Percentiles rank a stretch among this genome's conserved stretches.
Conservation (phyloP, 768 basidiomycete species). For the Psilocybe subaeruginosa region DNA sequence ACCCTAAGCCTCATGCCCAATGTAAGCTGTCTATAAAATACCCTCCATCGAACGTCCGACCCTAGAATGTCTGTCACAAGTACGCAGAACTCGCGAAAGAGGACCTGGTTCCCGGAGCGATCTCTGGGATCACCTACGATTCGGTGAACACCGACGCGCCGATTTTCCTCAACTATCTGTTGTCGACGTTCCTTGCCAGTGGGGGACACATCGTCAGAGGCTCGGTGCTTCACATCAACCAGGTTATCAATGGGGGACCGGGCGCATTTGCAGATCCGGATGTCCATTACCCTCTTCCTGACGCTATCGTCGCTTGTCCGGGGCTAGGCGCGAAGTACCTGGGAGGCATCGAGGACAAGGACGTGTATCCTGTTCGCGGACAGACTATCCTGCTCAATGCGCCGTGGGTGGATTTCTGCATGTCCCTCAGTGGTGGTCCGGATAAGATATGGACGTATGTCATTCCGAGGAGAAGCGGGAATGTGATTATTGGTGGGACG, state of each 20-base stretch:
- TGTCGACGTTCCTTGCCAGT: conserved; percentile 52
- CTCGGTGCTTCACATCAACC: conserved; percentile 62
- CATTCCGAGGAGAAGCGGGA: conserved; percentile 59
- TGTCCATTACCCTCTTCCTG: conserved; percentile 28
- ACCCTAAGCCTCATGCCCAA: conserved; percentile 22
- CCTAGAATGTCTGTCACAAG: conserved; percentile 15
- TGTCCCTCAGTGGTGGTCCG: conserved; percentile 41
- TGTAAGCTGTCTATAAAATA: conserved; percentile 2
- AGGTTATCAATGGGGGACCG: conserved; percentile 59
- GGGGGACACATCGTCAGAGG: conserved; percentile 60
- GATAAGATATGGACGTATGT: conserved; percentile 56
- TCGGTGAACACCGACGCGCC: conserved; percentile 66
- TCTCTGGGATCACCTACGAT: conserved; percentile 53
- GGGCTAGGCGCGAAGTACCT: conserved; percentile 73
- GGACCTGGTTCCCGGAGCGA: conserved; percentile 24
- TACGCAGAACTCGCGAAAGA: conserved; percentile 29
- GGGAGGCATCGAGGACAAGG: conserved; percentile 75
- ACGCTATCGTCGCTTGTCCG: conserved; percentile 66
- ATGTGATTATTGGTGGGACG: conserved; percentile 66
- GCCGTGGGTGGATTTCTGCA: conserved; percentile 57
- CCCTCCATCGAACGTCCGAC: background rate
- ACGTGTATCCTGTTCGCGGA: conserved; percentile 74
- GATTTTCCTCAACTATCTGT: conserved; percentile 60
- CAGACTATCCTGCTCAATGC: conserved; percentile 76
- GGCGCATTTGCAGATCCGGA: conserved; percentile 26